Conservation (phyloP, 225 moss, liverwort and hornwort species). For the Anthoceros angustus region DNA sequence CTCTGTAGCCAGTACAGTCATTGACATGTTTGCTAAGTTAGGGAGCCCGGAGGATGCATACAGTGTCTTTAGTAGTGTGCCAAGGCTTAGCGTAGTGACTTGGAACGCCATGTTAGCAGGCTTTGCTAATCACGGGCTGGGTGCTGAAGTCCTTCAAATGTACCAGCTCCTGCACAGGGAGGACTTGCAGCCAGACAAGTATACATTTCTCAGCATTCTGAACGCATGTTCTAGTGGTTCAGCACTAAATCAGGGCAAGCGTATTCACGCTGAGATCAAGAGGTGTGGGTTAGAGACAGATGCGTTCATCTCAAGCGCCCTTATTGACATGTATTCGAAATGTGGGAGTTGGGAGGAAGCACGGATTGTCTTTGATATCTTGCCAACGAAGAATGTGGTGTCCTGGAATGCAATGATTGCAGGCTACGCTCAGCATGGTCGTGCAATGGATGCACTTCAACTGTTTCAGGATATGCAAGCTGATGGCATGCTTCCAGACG, state of each 20-base stretch:
- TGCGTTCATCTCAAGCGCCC: background rate
- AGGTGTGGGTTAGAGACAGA: background rate
- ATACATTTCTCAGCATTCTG: background rate
- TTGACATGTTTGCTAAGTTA: no score
- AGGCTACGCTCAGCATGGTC: background rate
- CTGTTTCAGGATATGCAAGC: no score
- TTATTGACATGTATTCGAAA: no score
- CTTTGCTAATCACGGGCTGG: no score
- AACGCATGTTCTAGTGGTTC: background rate
- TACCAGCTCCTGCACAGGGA: no score
- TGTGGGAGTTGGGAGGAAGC: background rate
- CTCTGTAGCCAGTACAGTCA: no score
- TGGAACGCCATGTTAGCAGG: no score
- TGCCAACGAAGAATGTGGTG: background rate
- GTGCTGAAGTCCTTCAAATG: no score
- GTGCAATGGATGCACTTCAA: background rate
- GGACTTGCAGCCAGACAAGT: background rate
- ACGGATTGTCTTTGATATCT: constrained; percentile 4
- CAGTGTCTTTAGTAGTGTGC: no score
- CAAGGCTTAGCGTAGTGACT: no score
- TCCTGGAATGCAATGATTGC: constrained; percentile 1
- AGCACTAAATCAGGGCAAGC: background rate
- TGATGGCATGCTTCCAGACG: no score
- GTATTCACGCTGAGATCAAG: background rate
- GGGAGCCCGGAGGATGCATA: no score